These are phyloP conservation scores for Truncatella angustata DNA, from an alignment of 2,329 filamentous ascomycete genomes.

Conservation along the genomic window DNA sequence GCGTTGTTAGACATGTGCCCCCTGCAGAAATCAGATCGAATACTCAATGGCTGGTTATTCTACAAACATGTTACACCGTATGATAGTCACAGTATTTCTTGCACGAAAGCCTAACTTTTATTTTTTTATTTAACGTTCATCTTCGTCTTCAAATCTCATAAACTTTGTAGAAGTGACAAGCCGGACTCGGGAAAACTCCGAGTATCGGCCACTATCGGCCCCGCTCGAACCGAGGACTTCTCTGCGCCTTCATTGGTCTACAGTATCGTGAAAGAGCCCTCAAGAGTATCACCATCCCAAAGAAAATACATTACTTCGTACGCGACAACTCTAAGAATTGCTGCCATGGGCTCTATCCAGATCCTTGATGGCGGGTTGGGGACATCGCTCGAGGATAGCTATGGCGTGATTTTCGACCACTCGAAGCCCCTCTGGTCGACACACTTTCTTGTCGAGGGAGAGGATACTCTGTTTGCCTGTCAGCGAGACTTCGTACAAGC, in stretches of 20 bases:
- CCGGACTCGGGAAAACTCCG: background rate
- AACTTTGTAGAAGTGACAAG: background rate
- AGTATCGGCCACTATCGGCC: background rate
- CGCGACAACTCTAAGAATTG: too few species aligned
- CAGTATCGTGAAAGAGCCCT: background rate
- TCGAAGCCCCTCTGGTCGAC: slow-evolving; percentile 64
- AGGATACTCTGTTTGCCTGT: slow-evolving; percentile 49
- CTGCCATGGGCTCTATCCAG: slow-evolving; percentile 33
- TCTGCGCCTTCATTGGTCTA: background rate
- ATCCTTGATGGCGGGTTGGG: slow-evolving; percentile 68
- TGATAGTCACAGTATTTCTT: too few species aligned
- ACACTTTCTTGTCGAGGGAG: slow-evolving; percentile 57
- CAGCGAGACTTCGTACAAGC: slow-evolving; percentile 55
- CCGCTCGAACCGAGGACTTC: background rate
- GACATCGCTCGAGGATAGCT: slow-evolving; percentile 61
- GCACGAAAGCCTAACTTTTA: too few species aligned
- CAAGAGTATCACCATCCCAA: too few species aligned
- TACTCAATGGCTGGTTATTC: too few species aligned
- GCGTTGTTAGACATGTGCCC: background rate
- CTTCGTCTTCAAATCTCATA: too few species aligned
- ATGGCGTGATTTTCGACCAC: slow-evolving; percentile 49
- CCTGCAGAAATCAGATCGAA: too few species aligned
- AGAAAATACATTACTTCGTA: too few species aligned
- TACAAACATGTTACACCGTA: too few species aligned
- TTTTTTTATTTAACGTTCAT: too few species aligned